Evolutionary conservation across 208 protist species (phyloP), one percentile per base, ranked within the genome.

Genomic region (Trypanosoma vivax): DNA sequence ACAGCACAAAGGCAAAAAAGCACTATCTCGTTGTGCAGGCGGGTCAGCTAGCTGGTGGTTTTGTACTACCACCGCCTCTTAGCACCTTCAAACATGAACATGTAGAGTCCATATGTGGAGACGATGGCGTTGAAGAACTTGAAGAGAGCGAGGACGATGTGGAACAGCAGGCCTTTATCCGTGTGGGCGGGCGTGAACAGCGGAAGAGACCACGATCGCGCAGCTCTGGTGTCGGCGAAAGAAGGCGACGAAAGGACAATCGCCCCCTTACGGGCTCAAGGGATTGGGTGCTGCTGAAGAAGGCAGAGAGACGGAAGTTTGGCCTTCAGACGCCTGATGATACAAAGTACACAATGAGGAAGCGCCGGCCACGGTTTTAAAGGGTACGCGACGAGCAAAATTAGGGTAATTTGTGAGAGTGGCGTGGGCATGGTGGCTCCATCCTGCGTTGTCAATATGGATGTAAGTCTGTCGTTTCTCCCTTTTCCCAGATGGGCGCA

Each of bases 1-100:
- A 99, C 74, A 97, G 83, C 50, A 97, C 90, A 11, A 90, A 89
- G 18, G 97, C 97, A 23, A 98, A 98, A 60, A 99, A 99, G 78
- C 95, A 95, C 50, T 97, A 94, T 61, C 57, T 96, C 9, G 88
- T 94, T 9, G 70, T 97, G 28, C 90, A 95, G 69, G 87, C 90
- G 0, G 94, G 90, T 5, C 77, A 91, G 42, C 76, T 85, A 31
- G 60, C 73, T 28, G 80, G 76, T 7, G 79, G 76, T 18, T 91
- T 86, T 50, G 50, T 91, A 25, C 72, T 76, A 0, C 66, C 63
- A 23, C 54, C 66, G 7, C 73, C 79, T 13, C 53, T 84, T 39
- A 61, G 57, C 29, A 19, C 35, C 43, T 29, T 46, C 39, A 23
- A 59, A 7, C 13, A 45, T 1, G 64, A 37, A 10, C 60, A 79